Evolutionary conservation across 139 green algal species (phyloP), one percentile per base, ranked within the genome.

Genomic region (Chlorella sp.): DNA sequence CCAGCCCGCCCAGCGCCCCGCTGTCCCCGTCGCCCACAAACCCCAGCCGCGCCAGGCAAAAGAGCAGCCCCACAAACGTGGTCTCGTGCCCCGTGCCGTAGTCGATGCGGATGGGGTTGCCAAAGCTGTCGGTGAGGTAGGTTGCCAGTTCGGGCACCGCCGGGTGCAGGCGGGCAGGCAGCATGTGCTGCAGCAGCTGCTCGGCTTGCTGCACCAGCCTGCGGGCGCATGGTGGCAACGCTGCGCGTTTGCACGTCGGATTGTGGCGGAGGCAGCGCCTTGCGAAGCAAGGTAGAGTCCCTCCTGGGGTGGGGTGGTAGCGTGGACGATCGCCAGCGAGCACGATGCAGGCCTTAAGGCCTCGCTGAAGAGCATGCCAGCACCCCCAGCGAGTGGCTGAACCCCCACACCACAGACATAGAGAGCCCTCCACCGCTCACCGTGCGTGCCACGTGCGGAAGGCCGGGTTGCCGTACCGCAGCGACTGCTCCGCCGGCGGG

Each of bases 11-110:
- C 59, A 91, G 50, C 5, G 77, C 78, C 51, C 81, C 32, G 31
- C 67, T 78, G 74, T 91, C 82, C 3, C 36, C 78, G 23, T 76
- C 68, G 23, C 24, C 68, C 17, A 97, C 51, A 61, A 96, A 74
- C 23, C 94, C 94, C 55, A 96, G 75, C 74, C 75, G 80, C 0
- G 90, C 85, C 36, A 99, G 84, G 88, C 94, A 98, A 77, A 88
- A 96, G 50, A 99, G 84, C 62, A 97, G 83, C 29, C 88, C 91
- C 6, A 55, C 83, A 75, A 99, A 99, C 1, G 88, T 95, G 26
- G 95, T 96, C 81, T 98, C 94, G 74, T 96, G 92, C 2, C 93
- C 93, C 1, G 95, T 99, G 51, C 95, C 95, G 69, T 99, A 99
- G 77, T 99, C 95, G 31, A 99, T 97, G 32, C 95, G 88, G 0